Percentiles rank a stretch among this genome's conserved stretches.
Evolutionary conservation across 2,329 filamentous ascomycete genomes (phyloP).

Genomic region (Neopestalotiopsis rosae): DNA sequence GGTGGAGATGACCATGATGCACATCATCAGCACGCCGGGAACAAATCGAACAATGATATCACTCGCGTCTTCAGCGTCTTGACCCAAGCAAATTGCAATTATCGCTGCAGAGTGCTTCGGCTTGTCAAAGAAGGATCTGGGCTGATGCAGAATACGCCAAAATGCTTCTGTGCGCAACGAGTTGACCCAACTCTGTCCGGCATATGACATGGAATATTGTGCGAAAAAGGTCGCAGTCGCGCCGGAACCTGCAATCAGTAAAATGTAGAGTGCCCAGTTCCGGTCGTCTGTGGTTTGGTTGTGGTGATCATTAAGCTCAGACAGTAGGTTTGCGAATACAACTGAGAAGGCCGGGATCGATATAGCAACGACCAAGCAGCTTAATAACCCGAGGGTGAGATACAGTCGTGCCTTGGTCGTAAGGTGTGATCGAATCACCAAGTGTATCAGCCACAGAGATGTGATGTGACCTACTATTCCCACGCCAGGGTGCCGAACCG

Average conservation of each 20-base stretch:
- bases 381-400: slow-evolving; percentile 65
- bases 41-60: slow-evolving; percentile 81
- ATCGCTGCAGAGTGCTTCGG: slow-evolving; percentile 66
- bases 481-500: background rate
- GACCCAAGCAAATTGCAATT: slow-evolving; percentile 76
- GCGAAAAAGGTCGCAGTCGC: slow-evolving; percentile 68
- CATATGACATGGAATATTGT: slow-evolving; percentile 74
- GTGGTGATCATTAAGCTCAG: slow-evolving; percentile 66
- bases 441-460: slow-evolving; percentile 61
- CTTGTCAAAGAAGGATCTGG: slow-evolving; percentile 78
- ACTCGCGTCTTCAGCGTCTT: slow-evolving; percentile 85
- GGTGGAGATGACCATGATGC: slow-evolving; percentile 71
- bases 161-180: slow-evolving; percentile 71
- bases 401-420: slow-evolving; percentile 53
- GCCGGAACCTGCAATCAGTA: slow-evolving; percentile 71
- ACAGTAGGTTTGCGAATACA: slow-evolving; percentile 74
- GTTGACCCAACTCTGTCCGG: slow-evolving; percentile 80
- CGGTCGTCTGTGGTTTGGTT: slow-evolving; percentile 55
- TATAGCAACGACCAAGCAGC: slow-evolving; percentile 68
- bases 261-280: slow-evolving; percentile 73
- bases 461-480: background rate
- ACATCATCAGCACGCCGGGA: slow-evolving; percentile 70
- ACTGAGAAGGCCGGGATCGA: slow-evolving; percentile 78
- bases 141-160: slow-evolving; percentile 74
- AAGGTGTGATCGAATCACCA: slow-evolving; percentile 74